These are phyloP conservation scores for Candida patagonica DNA, from an alignment of 805 yeast species.

Conservation along the genomic window DNA sequence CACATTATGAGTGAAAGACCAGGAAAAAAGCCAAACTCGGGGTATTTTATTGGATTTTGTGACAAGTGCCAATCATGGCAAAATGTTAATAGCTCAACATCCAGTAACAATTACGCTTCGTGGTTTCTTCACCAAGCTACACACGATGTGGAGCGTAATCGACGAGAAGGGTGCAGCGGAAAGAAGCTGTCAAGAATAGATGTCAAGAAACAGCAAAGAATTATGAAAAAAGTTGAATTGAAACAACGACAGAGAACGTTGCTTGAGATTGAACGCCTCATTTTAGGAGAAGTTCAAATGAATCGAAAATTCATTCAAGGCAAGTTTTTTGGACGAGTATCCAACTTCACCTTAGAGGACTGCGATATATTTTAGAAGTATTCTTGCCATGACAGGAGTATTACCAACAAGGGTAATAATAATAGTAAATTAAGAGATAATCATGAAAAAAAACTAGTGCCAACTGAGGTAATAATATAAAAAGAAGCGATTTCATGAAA, in stretches of 20 bases:
- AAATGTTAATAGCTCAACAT: conserved; percentile 14
- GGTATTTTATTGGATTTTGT: conserved; percentile 14
- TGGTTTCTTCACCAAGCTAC: conserved; percentile 18
- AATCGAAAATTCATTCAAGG: neutral
- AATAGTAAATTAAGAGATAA: no score
- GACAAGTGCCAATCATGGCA: conserved; percentile 18
- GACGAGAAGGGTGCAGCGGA: conserved; percentile 14
- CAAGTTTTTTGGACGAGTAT: conserved; percentile 6
- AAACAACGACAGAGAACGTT: conserved; percentile 6
- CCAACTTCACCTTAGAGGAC: conserved; percentile 6
- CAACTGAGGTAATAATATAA: no score
- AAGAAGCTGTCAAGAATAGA: conserved; percentile 14
- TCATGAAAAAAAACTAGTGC: no score
- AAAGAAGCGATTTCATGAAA: no score
- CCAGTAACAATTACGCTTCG: conserved; percentile 13
- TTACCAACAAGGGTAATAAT: no score
- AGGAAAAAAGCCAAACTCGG: conserved; percentile 11
- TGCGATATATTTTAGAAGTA: no score
- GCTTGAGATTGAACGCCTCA: conserved; percentile 7
- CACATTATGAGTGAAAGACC: conserved; percentile 14
- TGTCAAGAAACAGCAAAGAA: conserved; percentile 7
- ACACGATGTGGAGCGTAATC: conserved; percentile 16
- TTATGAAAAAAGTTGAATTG: conserved; percentile 4
- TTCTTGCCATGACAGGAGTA: no score
- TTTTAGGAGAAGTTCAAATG: conserved; percentile 9